Percentiles rank a stretch among this genome's conserved stretches.
phyloP scores from a whole-genome alignment of 2,329 filamentous ascomycete species.

The Aspergillus sp. region DNA sequence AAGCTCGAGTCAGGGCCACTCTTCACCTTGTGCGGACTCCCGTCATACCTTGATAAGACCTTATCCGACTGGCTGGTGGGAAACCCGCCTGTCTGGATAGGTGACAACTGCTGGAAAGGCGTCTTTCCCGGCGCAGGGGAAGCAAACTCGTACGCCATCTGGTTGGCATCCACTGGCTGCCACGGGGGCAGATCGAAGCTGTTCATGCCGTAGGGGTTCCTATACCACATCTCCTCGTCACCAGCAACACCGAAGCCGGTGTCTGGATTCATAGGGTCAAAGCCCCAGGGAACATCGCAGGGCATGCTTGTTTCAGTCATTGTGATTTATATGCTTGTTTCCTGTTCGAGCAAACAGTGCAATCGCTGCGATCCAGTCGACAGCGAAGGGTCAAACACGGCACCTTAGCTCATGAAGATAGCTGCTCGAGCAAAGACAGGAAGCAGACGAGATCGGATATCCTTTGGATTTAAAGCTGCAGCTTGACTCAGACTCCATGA shows the following conservation, averaged over 20 bases:
- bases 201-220: slow-evolving; percentile 9
- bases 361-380: background rate
- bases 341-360: background rate
- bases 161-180: background rate
- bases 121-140: slow-evolving; percentile 1
- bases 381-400: background rate
- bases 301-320: slow-evolving; percentile 12
- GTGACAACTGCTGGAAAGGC: background rate
- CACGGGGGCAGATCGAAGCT: slow-evolving; percentile 8
- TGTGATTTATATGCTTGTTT: background rate
- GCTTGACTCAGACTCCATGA: background rate
- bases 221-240: slow-evolving; percentile 12
- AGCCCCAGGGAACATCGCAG: slow-evolving; percentile 12
- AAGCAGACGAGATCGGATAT: background rate
- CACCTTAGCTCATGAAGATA: background rate
- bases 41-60: slow-evolving; percentile 5
- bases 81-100: background rate
- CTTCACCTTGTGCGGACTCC: background rate
- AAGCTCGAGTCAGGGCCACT: background rate
- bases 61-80: background rate
- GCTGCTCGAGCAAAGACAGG: background rate
- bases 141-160: slow-evolving; percentile 4
- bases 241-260: background rate
- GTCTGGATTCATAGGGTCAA: slow-evolving; percentile 11
- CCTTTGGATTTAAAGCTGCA: background rate